These are phyloP conservation scores for Tricholomella constricta DNA, from an alignment of 768 basidiomycete species.

Conservation along the genomic window DNA sequence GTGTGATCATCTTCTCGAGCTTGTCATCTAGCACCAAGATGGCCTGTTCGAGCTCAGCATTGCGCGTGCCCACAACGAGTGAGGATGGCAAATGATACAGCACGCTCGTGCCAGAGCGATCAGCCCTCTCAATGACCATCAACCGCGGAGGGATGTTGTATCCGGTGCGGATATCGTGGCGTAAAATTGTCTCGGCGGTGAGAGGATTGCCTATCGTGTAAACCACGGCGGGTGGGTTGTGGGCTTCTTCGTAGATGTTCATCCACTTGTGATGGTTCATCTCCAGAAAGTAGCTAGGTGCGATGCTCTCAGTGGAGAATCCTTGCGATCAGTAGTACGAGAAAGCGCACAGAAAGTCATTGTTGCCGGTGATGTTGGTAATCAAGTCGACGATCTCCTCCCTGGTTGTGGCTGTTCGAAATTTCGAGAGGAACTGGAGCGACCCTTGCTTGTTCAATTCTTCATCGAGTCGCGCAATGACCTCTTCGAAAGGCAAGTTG, in stretches of 20 bases:
- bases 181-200: constrained; percentile 35
- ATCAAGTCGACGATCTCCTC: constrained; percentile 40
- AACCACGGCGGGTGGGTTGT: constrained; percentile 32
- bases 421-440: constrained; percentile 21
- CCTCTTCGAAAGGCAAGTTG: constrained; percentile 37
- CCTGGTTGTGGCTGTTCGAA: constrained; percentile 30
- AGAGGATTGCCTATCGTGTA: constrained; percentile 45
- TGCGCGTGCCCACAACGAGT: constrained; percentile 31
- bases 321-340: neutral
- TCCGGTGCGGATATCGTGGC: constrained; percentile 29
- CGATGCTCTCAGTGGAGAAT: neutral
- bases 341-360: constrained; percentile 51
- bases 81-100: constrained; percentile 39
- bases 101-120: constrained; percentile 28
- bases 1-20: constrained; percentile 42
- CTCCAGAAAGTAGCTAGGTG: constrained; percentile 42
- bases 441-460: constrained; percentile 43
- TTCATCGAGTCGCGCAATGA: constrained; percentile 45
- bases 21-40: constrained; percentile 43
- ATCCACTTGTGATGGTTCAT: constrained; percentile 39
- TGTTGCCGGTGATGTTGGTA: constrained; percentile 28
- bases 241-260: constrained; percentile 27
- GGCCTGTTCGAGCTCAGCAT: constrained; percentile 32
- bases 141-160: constrained; percentile 37
- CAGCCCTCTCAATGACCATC: constrained; percentile 31